Evolutionary conservation across 2,329 filamentous ascomycete genomes (phyloP).

Genomic region (Paecilomyces sp.): DNA sequence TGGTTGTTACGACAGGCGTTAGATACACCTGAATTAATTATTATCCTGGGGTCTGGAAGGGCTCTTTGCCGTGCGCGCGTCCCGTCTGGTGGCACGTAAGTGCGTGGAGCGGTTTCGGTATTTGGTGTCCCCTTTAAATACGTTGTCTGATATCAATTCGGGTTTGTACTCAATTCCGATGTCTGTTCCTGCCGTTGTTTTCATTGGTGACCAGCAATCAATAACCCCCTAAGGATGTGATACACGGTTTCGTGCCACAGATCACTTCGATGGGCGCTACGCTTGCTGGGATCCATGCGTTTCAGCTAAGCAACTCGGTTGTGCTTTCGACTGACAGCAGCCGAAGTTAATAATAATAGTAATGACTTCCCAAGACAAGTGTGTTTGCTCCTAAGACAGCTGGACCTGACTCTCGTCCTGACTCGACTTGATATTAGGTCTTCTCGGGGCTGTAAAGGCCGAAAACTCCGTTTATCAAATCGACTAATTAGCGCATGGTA

Average conservation of each 20-base stretch:
- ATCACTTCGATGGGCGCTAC: neutral
- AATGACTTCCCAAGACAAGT: no score
- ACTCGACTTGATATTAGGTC: no score
- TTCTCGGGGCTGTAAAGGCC: no score
- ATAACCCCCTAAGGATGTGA: neutral
- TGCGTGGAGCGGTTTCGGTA: neutral
- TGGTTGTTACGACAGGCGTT: neutral
- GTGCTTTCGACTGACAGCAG: neutral
- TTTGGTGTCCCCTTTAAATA: no score
- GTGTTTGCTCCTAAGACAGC: neutral
- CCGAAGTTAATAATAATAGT: neutral
- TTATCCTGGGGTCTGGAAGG: neutral
- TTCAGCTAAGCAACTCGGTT: neutral
- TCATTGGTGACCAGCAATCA: neutral
- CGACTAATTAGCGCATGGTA: no score
- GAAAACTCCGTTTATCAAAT: no score
- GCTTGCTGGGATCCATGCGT: neutral
- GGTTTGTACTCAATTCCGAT: neutral
- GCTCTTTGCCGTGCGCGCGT: neutral
- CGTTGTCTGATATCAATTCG: neutral
- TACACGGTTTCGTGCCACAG: neutral
- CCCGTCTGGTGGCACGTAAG: neutral
- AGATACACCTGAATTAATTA: neutral
- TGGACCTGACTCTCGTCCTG: neutral
- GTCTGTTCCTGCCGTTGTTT: neutral